Percentiles rank a stretch among this genome's conserved stretches.
Conservation (phyloP, 1,284 basidiomycete species). For the Paramarasmius palmivorus region DNA sequence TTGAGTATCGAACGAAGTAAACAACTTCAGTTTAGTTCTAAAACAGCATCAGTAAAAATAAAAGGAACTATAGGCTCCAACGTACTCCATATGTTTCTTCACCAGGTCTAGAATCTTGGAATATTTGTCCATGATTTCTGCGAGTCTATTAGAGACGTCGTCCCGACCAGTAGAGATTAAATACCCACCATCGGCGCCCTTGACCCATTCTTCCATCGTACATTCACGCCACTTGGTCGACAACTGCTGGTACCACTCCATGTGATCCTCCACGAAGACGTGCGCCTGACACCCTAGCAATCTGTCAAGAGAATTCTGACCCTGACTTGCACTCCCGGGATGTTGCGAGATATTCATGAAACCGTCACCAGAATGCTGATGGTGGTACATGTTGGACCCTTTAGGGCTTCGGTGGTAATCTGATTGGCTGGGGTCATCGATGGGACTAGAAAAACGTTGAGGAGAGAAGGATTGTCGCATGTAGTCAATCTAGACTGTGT, state of each 20-base stretch:
- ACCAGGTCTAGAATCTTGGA: constrained; percentile 37
- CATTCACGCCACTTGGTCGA: constrained; percentile 34
- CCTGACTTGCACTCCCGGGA: not conserved
- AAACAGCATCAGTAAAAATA: not conserved
- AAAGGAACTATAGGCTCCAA: constrained; percentile 5
- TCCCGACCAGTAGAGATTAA: not conserved
- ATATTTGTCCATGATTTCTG: constrained; percentile 34
- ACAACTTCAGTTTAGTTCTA: constrained; percentile 34
- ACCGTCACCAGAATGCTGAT: not conserved
- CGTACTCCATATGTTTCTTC: constrained; percentile 36
- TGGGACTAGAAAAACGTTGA: constrained; percentile 13
- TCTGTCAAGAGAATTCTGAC: constrained; percentile 22
- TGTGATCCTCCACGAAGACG: constrained; percentile 29
- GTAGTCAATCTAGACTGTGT: not conserved
- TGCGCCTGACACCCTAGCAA: constrained; percentile 35
- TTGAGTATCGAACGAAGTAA: constrained; percentile 27
- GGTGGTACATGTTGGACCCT: not conserved
- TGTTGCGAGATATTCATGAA: not conserved
- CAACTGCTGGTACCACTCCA: constrained; percentile 32
- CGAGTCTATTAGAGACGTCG: too few species aligned
- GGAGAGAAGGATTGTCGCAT: constrained; percentile 9
- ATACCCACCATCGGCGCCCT: constrained; percentile 34
- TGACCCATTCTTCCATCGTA: constrained; percentile 37
- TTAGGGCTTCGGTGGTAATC: constrained; percentile 4
- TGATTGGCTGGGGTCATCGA: constrained; percentile 1